Percentiles rank a stretch among this genome's conserved stretches.
phyloP scores from a whole-genome alignment of 2,329 filamentous ascomycete species.

The Epichloe gansuensis region DNA sequence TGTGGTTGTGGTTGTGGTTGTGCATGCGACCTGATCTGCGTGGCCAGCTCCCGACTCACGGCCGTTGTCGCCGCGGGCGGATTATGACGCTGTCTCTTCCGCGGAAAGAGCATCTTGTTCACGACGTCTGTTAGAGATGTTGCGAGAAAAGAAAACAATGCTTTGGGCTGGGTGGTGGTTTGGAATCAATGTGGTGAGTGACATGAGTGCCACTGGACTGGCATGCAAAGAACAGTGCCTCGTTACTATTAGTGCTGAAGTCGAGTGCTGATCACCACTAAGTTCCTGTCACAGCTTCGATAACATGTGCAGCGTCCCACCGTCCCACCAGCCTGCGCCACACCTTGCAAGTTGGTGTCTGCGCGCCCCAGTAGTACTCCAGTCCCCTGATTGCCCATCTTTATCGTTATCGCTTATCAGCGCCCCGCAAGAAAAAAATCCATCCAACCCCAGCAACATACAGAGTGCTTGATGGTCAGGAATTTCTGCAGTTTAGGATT shows the following conservation, averaged over 20 bases:
- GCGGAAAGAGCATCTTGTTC: slow-evolving; percentile 19
- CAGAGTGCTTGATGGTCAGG: slow-evolving; percentile 8
- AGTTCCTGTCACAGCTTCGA: too few species aligned
- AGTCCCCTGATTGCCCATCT: background rate
- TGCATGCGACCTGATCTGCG: slow-evolving; percentile 4
- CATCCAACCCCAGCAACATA: background rate
- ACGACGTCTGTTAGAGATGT: background rate
- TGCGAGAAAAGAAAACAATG: background rate
- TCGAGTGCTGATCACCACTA: background rate
- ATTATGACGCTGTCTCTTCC: slow-evolving; percentile 22
- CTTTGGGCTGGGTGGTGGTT: background rate
- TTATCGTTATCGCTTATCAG: slow-evolving; percentile 17
- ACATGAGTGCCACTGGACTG: background rate
- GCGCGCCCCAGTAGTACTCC: background rate
- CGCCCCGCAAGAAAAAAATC: slow-evolving; percentile 12
- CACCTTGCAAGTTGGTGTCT: background rate
- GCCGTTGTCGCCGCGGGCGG: slow-evolving; percentile 13
- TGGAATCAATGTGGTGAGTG: background rate
- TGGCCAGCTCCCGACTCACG: slow-evolving; percentile 9
- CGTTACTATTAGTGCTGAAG: background rate
- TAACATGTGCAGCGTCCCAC: background rate
- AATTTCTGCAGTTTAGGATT: slow-evolving; percentile 6
- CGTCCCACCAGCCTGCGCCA: slow-evolving; percentile 1
- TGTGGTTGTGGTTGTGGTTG: background rate
- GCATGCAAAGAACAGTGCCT: background rate